Evolutionary conservation across 164 flowering plant species (phyloP).

Genomic region (Annona squamosa): DNA sequence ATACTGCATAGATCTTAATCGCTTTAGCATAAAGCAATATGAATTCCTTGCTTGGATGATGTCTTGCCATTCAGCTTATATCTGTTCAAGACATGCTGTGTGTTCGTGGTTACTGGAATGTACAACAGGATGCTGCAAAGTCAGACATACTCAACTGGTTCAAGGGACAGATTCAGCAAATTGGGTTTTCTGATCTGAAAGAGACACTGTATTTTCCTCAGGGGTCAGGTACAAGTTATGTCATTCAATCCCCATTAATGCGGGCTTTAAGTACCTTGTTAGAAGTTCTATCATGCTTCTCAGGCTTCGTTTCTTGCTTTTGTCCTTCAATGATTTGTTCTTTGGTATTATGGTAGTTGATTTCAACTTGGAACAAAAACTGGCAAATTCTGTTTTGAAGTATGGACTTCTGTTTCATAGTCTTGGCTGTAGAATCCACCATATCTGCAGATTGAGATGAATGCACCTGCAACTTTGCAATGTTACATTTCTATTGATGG

Average conservation of each 20-base stretch:
- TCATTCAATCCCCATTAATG: neutral
- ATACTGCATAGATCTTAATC: neutral
- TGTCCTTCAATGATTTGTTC: too few relatives aligned
- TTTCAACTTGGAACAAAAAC: neutral
- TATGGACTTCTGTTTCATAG: neutral
- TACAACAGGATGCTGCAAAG: conserved; percentile 44
- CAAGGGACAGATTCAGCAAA: conserved; percentile 33
- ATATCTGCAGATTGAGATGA: neutral
- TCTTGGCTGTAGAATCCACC: neutral
- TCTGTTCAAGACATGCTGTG: conserved; percentile 46
- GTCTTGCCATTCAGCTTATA: conserved; percentile 35
- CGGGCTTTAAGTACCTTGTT: neutral
- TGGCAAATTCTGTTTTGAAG: neutral
- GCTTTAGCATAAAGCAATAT: neutral
- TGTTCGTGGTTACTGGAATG: conserved; percentile 83
- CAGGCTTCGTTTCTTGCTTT: neutral
- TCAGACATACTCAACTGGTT: conserved; percentile 47
- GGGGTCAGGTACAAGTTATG: conserved; percentile 35
- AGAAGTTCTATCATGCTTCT: neutral
- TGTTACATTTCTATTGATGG: too few relatives aligned
- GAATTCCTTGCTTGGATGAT: neutral
- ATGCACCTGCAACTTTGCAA: too few relatives aligned
- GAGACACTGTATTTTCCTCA: conserved; percentile 66
- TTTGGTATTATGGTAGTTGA: neutral
- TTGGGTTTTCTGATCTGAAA: conserved; percentile 56